These are phyloP conservation scores for Penicillium cataractarum DNA, from an alignment of 495 filamentous ascomycete species.

Conservation along the genomic window DNA sequence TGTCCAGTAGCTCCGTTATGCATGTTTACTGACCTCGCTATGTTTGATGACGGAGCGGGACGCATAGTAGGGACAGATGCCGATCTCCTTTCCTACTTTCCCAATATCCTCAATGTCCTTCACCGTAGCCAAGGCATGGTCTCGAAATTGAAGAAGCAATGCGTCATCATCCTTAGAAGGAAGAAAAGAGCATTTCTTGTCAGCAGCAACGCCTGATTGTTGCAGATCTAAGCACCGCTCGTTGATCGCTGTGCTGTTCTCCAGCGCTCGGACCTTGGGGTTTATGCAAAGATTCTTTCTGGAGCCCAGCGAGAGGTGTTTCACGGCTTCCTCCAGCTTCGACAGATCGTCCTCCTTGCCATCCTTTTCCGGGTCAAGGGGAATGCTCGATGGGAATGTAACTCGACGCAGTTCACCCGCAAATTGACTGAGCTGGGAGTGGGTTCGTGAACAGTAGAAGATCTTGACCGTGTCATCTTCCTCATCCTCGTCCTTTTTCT, in stretches of 20 bases:
- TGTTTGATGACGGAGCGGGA: slow-evolving; percentile 79
- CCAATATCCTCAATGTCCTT: slow-evolving; percentile 94
- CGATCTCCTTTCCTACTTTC: slow-evolving; percentile 72
- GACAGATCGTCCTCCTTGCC: slow-evolving; percentile 31
- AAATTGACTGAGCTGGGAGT: slow-evolving; percentile 94
- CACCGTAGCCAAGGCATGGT: slow-evolving; percentile 80
- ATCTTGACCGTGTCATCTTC: slow-evolving; percentile 72
- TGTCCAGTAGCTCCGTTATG: background rate
- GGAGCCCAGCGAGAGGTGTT: slow-evolving; percentile 86
- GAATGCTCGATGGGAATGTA: slow-evolving; percentile 65
- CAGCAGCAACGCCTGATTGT: slow-evolving; percentile 65
- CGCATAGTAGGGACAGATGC: slow-evolving; percentile 95
- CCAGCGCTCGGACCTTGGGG: slow-evolving; percentile 70
- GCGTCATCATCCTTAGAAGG: slow-evolving; percentile 75
- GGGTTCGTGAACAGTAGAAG: slow-evolving; percentile 92
- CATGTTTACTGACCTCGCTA: slow-evolving; percentile 61
- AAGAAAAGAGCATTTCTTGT: slow-evolving; percentile 76
- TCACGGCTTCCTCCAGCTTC: slow-evolving; percentile 64
- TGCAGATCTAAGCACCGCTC: slow-evolving; percentile 94
- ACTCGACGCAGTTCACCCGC: slow-evolving; percentile 88
- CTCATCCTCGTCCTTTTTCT: slow-evolving; percentile 52
- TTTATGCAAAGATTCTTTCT: slow-evolving; percentile 95
- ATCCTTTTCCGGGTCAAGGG: slow-evolving; percentile 33
- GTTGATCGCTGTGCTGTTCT: slow-evolving; percentile 82
- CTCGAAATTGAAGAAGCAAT: slow-evolving; percentile 79